Base-by-base conservation (phyloP, 148 eudicot species). In the Hydrangea macrophylla region DNA sequence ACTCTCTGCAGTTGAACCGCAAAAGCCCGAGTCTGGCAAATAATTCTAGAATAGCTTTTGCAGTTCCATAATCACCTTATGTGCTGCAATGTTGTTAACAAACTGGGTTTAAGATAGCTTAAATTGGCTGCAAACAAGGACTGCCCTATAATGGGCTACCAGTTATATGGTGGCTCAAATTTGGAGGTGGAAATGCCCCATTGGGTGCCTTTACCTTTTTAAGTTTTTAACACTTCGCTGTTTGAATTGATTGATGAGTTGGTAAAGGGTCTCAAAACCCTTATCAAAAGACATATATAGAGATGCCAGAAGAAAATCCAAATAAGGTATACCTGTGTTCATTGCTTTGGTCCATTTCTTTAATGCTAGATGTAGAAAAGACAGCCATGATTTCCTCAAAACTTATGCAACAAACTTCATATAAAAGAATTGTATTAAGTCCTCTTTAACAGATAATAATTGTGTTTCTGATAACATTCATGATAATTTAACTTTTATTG, bases 381-480 rank as follows among this genome's bases (percentile, higher is more conserved):
- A 73, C 68, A 73, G 73, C 68, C 69, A 78, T 82, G 75, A 73
- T 85, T 78, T 72, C 72, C 74, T 77, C 78, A 73, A n/a, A 68
- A 79, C 82, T 74, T 81, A 72, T 51, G 57, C 18, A 35, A 39
- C 73, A 67, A 80, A 60, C 26, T 71, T 71, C 70, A 44, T 60
- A 50, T n/a, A 20, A 53, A 68, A 57, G n/a, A 58, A 30, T 36
- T 58, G 27, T 48, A 54, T 55, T 58, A 15, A 62, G 48, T 18
- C 64, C 60, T 55, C 73, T 76, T 76, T 57, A 65, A 42, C n/a
- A 33, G 63, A 59, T 68, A 75, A 75, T 76, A 23, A 75, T 75
- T 18, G 56, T 58, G 65, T 30, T 60, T 32, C 73, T 79, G 84
- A 86, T 86, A 67, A 71, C 39, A 86, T 79, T 77, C 31, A 81